Percentiles rank a stretch among this genome's conserved stretches.
phyloP scores from a whole-genome alignment of 129 eudicot genomes.

The Arctium lappa region DNA sequence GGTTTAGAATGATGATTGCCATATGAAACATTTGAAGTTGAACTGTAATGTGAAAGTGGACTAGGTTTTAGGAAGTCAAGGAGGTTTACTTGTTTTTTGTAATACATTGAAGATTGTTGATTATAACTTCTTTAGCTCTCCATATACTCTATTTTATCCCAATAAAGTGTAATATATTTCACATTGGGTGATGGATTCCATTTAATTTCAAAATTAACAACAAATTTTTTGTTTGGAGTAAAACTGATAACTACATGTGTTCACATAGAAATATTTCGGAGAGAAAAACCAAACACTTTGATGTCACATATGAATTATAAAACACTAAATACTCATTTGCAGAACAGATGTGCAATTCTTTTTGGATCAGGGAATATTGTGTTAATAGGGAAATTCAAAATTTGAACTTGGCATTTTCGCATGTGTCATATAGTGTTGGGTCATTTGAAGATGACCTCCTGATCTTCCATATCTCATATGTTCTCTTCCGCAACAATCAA shows the following conservation, averaged over 20 bases:
- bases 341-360: not conserved
- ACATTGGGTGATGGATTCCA: not conserved
- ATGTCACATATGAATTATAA: not conserved
- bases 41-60: not conserved
- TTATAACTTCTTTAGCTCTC: not conserved
- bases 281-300: not conserved
- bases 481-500: no score
- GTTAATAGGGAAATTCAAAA: not conserved
- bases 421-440: not conserved
- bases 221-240: not conserved
- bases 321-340: not conserved
- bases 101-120: not conserved
- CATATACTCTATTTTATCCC: not conserved
- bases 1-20: not conserved
- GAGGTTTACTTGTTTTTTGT: not conserved
- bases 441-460: no score
- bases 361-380: not conserved
- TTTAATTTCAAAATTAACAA: not conserved
- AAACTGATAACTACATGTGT: not conserved
- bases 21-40: not conserved
- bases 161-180: not conserved
- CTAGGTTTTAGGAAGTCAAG: not conserved
- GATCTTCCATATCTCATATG: no score
- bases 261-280: not conserved
- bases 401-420: not conserved